Evolutionary conservation across 2,329 filamentous ascomycete genomes (phyloP).

Genomic region (Colletotrichum aenigma): DNA sequence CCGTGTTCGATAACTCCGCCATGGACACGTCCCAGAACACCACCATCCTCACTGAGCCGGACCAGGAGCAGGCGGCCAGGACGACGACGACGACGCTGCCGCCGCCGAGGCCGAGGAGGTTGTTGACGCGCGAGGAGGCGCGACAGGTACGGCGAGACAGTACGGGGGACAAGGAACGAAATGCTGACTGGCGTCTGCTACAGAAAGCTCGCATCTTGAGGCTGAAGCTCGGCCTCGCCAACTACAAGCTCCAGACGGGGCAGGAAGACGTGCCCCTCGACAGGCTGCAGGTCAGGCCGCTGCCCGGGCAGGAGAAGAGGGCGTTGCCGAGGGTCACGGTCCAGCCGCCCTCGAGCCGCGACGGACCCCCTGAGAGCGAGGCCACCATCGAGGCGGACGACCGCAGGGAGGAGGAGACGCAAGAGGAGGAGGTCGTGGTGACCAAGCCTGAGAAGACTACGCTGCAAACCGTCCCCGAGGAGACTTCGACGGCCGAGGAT

Average conservation of each 20-base stretch:
- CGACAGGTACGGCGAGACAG: slow-evolving; percentile 46
- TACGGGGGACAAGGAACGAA: not conserved
- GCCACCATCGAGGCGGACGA: slow-evolving; percentile 16
- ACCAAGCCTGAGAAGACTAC: slow-evolving; percentile 19
- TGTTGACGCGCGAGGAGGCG: slow-evolving; percentile 56
- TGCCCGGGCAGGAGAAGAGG: slow-evolving; percentile 22
- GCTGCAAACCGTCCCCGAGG: slow-evolving; percentile 18
- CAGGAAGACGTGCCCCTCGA: slow-evolving; percentile 71
- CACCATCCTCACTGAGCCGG: slow-evolving; percentile 52
- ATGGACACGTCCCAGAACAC: slow-evolving; percentile 54
- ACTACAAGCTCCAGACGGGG: slow-evolving; percentile 77
- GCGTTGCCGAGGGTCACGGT: slow-evolving; percentile 19
- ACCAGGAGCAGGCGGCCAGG: slow-evolving; percentile 29
- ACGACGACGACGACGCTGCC: not conserved
- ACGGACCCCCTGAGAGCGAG: slow-evolving; percentile 13
- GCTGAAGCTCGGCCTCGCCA: slow-evolving; percentile 72
- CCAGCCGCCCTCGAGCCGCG: slow-evolving; percentile 24
- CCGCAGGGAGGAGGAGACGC: not conserved
- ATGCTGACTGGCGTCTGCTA: not conserved
- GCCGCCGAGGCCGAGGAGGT: slow-evolving; percentile 24
- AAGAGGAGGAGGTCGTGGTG: slow-evolving; percentile 12
- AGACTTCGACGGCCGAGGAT: slow-evolving; percentile 21
- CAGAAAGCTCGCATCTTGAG: slow-evolving; percentile 70
- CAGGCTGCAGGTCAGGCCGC: slow-evolving; percentile 52
- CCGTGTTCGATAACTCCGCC: slow-evolving; percentile 54